phyloP scores from a whole-genome alignment of 495 filamentous ascomycete species.

The Schizothecium vesticola region DNA sequence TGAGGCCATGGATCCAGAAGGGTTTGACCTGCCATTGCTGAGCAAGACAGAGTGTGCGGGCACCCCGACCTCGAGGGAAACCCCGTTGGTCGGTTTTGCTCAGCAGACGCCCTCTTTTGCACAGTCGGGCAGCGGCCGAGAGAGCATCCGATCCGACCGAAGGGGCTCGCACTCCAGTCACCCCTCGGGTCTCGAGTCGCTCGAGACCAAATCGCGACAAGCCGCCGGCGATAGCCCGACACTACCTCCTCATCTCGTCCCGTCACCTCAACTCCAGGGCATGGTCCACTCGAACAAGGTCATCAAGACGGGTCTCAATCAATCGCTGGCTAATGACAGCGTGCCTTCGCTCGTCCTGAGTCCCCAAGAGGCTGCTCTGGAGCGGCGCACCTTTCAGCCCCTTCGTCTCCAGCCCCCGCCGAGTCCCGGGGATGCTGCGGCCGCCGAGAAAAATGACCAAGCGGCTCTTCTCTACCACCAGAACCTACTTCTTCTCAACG shows the following conservation, averaged over 20 bases:
- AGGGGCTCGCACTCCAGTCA: conserved; percentile 38
- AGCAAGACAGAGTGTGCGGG: conserved; percentile 27
- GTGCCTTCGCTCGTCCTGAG: conserved; percentile 44
- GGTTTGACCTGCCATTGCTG: conserved; percentile 29
- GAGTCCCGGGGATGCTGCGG: neutral
- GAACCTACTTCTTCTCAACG: conserved; percentile 61
- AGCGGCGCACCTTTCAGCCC: conserved; percentile 21
- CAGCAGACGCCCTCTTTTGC: conserved; percentile 41
- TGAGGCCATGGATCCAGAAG: conserved; percentile 23
- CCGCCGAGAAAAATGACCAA: conserved; percentile 31
- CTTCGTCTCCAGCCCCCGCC: conserved; percentile 14
- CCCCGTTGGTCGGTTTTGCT: conserved; percentile 35
- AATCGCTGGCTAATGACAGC: conserved; percentile 46
- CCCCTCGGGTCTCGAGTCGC: conserved; percentile 36
- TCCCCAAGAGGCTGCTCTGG: conserved; percentile 34
- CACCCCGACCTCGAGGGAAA: conserved; percentile 6
- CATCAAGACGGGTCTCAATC: conserved; percentile 46
- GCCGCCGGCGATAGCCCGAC: conserved; percentile 51
- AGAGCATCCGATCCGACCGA: conserved; percentile 24
- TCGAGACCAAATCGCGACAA: conserved; percentile 35
- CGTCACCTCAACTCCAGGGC: conserved; percentile 45
- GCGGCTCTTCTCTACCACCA: conserved; percentile 58
- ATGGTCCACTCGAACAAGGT: conserved; percentile 49
- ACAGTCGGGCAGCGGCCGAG: conserved; percentile 27
- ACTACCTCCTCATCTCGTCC: conserved; percentile 42